Evolutionary conservation across 495 filamentous ascomycete species (phyloP).

Genomic region (Massariosphaeria phaeospora): DNA sequence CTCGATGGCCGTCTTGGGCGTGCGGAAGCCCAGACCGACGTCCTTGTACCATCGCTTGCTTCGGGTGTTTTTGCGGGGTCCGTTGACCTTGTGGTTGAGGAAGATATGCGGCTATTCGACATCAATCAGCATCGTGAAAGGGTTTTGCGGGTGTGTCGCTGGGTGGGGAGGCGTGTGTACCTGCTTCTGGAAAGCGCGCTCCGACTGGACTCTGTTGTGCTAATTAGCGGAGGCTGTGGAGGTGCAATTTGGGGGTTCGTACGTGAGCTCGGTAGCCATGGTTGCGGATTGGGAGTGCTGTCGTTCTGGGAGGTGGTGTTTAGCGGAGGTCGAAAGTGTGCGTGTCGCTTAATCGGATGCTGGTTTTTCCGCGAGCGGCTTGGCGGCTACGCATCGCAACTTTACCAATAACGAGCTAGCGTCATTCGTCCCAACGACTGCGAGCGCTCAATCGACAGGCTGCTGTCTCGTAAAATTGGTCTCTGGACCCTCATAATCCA

Average conservation of each 20-base stretch:
- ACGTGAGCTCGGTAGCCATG: slow-evolving; percentile 95
- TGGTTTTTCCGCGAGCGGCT: not conserved
- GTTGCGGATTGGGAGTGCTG: slow-evolving; percentile 52
- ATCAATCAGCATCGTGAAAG: slow-evolving; percentile 16
- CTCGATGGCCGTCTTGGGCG: slow-evolving; percentile 95
- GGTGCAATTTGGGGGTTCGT: not conserved
- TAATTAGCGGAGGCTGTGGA: slow-evolving; percentile 7
- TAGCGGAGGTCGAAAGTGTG: not conserved
- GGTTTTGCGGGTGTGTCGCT: not conserved
- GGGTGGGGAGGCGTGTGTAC: slow-evolving; percentile 1
- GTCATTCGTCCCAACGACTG: too few relatives aligned
- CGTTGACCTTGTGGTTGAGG: slow-evolving; percentile 67
- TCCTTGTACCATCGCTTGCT: slow-evolving; percentile 99
- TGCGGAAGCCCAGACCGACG: slow-evolving; percentile 96
- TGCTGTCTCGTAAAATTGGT: not conserved
- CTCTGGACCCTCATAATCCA: not conserved
- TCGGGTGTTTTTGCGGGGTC: slow-evolving; percentile 70
- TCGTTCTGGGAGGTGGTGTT: slow-evolving; percentile 10
- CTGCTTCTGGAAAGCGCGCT: slow-evolving; percentile 91
- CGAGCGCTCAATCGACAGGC: too few relatives aligned
- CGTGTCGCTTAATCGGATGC: not conserved
- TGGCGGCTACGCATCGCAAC: not conserved
- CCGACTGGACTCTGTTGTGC: slow-evolving; percentile 68
- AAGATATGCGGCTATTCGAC: slow-evolving; percentile 92
- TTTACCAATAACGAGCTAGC: not conserved